These are phyloP conservation scores for Peronospora belbahrii DNA, from an alignment of 352 stramenopile genomes.

Conservation along the genomic window DNA sequence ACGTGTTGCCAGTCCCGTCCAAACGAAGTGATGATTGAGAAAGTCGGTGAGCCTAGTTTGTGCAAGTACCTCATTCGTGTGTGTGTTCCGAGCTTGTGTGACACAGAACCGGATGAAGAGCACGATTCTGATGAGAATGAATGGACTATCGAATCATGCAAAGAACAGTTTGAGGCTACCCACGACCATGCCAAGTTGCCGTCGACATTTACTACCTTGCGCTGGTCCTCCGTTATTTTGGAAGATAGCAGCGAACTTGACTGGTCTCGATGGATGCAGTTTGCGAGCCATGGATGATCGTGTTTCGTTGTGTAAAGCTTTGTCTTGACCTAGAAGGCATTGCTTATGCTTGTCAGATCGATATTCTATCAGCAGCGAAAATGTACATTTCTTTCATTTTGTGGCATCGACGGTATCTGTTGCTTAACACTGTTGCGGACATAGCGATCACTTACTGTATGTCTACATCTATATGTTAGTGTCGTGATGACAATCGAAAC, in stretches of 20 bases:
- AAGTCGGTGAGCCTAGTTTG: constrained; percentile 72
- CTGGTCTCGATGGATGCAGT: constrained; percentile 66
- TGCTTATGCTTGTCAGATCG: constrained; percentile 15
- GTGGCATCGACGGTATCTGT: too few relatives aligned
- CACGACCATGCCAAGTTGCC: constrained; percentile 24
- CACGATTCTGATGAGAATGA: constrained; percentile 25
- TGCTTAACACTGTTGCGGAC: too few relatives aligned
- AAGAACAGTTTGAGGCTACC: constrained; percentile 36
- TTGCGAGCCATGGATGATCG: constrained; percentile 27
- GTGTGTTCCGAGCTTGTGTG: constrained; percentile 72
- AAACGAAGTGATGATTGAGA: constrained; percentile 44
- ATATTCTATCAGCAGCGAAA: constrained; percentile 2
- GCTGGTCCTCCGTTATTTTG: constrained; percentile 72
- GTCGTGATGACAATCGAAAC: too few relatives aligned
- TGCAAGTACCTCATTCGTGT: constrained; percentile 76
- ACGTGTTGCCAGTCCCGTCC: constrained; percentile 68
- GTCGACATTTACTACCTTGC: constrained; percentile 55
- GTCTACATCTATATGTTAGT: too few relatives aligned
- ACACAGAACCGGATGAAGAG: constrained; percentile 23
- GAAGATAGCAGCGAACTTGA: constrained; percentile 81
- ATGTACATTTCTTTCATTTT: constrained; percentile 2
- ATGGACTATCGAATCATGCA: constrained; percentile 40
- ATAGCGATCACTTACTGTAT: too few relatives aligned
- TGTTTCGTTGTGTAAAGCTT: constrained; percentile 9
- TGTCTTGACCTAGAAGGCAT: constrained; percentile 17